Evolutionary conservation across 345 rosid genomes (phyloP), one percentile per base, ranked within the genome.

Genomic region (Linum trigynum): DNA sequence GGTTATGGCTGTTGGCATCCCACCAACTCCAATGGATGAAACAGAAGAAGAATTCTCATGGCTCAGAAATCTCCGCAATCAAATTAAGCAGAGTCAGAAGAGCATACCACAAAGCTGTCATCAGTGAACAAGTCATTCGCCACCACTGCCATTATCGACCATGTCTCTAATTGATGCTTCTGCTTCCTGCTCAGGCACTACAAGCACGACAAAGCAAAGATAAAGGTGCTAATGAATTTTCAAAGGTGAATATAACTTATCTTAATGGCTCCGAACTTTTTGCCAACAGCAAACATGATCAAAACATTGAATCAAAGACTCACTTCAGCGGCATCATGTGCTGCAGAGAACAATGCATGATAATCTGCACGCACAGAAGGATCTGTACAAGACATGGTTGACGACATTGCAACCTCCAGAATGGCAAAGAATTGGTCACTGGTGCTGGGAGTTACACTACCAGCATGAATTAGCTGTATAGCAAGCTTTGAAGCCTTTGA

Each of bases 401-500:
- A 84, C 35, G 86, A 85, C 92, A 94, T 90, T 36, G 99, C 95
- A 79, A 88, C 84, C 68, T 90, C 96, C 39, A 94, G 85, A 65
- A 94, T 77, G 41, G 85, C 81, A 62, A 90, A 77, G 76, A 94
- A 94, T 50, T 88, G 72, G 67, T 79, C 78, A 68, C 85, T 79
- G 41, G 89, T 91, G 51, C 81, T 88, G 2, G 91, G 86, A 84
- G 88, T 90, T 76, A 94, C 91, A 56, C 99, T 85, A 65, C 91
- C 96, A 67, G 96, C 87, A 75, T 87, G 85, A 71, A 94, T 83
- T 75, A 91, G 74, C 71, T 90, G 96, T 76, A 91, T 71, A 6
- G 87, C 92, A 63, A 94, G 95, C 86, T 88, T 91, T 1, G 96
- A 85, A 40, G 99, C 99, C 85, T 88, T 94, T 15, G 90, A 67